These are phyloP conservation scores for Lactarius pseudohatsudake DNA, from an alignment of 768 basidiomycete species.

Conservation along the genomic window DNA sequence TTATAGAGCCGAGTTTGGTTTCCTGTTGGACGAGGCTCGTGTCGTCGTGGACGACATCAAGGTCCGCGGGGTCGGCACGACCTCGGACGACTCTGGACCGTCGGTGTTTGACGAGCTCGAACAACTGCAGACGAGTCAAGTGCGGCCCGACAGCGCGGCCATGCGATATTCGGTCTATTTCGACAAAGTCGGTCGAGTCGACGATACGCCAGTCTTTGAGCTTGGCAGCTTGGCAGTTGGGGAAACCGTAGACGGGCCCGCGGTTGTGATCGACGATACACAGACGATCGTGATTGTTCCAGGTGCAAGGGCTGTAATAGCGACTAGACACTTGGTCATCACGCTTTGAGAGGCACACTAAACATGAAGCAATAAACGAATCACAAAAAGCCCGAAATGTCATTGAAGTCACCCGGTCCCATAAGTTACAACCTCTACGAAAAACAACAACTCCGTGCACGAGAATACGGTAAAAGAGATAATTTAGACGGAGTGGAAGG, in stretches of 20 bases:
- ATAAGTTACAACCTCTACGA: background rate
- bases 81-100: conserved; percentile 75
- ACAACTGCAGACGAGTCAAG: conserved; percentile 44
- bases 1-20: conserved; percentile 89
- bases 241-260: conserved; percentile 76
- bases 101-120: conserved; percentile 78
- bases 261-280: conserved; percentile 93
- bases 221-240: conserved; percentile 67
- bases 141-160: conserved; percentile 47
- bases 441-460: background rate
- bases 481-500: background rate
- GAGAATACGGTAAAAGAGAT: background rate
- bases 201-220: conserved; percentile 78
- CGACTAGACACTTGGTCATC: conserved; percentile 66
- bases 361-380: background rate
- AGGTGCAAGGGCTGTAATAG: conserved; percentile 61
- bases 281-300: conserved; percentile 92
- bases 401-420: background rate
- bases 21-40: conserved; percentile 79
- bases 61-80: conserved; percentile 89
- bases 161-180: conserved; percentile 74
- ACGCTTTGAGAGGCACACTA: conserved; percentile 36
- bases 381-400: background rate
- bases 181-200: conserved; percentile 71
- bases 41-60: conserved; percentile 92